These are phyloP conservation scores for Dryas drummondii DNA, from an alignment of 306 rosid species.

Conservation along the genomic window DNA sequence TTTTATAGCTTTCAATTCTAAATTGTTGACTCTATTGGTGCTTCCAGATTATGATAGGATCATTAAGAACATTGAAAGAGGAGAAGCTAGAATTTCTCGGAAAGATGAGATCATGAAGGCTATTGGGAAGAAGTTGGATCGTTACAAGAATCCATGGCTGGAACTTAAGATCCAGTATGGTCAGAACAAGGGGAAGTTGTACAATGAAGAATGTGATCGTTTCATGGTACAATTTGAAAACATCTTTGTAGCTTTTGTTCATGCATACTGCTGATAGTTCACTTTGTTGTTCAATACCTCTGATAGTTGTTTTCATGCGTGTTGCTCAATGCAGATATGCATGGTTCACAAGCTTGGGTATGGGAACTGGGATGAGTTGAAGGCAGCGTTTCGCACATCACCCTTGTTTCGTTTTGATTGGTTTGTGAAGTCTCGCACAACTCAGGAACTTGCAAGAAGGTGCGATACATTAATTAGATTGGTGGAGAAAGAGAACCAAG, in stretches of 20 bases:
- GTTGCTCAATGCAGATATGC: conserved; percentile 60
- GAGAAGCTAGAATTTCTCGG: conserved; percentile 95
- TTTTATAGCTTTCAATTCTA: neutral
- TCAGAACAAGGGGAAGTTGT: conserved; percentile 95
- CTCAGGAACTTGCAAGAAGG: conserved; percentile 98
- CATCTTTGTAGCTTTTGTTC: neutral
- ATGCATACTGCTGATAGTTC: neutral
- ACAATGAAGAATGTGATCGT: conserved; percentile 98
- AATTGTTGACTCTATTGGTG: conserved; percentile 11
- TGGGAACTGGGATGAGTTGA: conserved; percentile 98
- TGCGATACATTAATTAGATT: conserved; percentile 91
- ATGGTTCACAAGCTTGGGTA: conserved; percentile 98
- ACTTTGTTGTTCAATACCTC: neutral
- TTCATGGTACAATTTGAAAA: conserved; percentile 65
- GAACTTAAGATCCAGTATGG: conserved; percentile 96
- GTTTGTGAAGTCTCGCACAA: conserved; percentile 98
- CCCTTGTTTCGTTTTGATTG: conserved; percentile 98
- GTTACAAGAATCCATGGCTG: conserved; percentile 98
- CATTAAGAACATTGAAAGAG: conserved; percentile 95
- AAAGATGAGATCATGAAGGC: conserved; percentile 99
- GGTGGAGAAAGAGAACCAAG: conserved; percentile 99
- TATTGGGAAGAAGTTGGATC: conserved; percentile 93
- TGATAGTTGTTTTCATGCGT: neutral
- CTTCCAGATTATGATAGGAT: conserved; percentile 88
- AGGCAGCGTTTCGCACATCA: conserved; percentile 96